These are phyloP conservation scores for Aphanomyces astaci DNA, from an alignment of 352 stramenopile species.

Conservation along the genomic window DNA sequence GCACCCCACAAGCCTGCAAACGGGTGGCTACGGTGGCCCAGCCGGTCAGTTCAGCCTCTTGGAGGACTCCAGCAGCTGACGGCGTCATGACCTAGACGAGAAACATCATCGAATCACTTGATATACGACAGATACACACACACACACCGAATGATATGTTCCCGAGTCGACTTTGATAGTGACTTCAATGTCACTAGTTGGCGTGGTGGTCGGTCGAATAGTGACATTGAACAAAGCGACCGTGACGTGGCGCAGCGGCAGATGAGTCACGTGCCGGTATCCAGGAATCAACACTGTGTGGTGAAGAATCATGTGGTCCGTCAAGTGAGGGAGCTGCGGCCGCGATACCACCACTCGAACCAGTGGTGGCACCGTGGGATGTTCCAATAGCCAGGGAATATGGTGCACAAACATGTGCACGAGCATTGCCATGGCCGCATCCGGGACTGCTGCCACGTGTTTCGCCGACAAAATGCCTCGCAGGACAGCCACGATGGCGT, in stretches of 20 bases:
- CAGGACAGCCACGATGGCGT: not conserved
- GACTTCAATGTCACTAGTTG: not conserved
- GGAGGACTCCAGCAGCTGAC: not conserved
- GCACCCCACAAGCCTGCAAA: not conserved
- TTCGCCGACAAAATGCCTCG: not conserved
- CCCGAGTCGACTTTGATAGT: not conserved
- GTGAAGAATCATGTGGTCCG: not conserved
- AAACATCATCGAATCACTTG: too few species aligned
- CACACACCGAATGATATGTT: not conserved
- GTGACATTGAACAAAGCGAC: slow-evolving; percentile 1
- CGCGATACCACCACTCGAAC: not conserved
- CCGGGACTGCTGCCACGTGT: not conserved
- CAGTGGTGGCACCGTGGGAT: not conserved
- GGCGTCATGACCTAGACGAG: not conserved
- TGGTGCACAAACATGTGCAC: not conserved
- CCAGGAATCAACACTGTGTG: not conserved
- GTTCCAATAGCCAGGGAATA: not conserved
- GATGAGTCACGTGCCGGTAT: not conserved
- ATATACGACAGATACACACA: not conserved
- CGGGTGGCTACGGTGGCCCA: not conserved
- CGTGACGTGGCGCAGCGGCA: not conserved
- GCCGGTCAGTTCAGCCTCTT: not conserved
- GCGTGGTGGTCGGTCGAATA: not conserved
- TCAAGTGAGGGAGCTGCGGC: not conserved
- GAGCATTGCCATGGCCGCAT: not conserved